Conservation (phyloP, 495 filamentous ascomycete species). For the Aspergillus funiculosus region DNA sequence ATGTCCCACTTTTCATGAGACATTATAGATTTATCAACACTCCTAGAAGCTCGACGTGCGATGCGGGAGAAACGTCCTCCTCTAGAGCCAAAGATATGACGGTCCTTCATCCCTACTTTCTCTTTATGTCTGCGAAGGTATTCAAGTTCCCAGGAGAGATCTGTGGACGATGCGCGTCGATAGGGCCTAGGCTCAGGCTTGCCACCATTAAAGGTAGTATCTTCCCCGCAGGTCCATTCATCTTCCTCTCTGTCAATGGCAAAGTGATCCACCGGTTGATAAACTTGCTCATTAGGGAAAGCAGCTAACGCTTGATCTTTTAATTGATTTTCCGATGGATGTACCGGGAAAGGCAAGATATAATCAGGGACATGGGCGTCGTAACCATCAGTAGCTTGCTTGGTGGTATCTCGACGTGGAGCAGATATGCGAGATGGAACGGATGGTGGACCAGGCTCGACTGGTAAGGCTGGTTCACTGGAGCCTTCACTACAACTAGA, state of each 20-base stretch:
- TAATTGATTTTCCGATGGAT: constrained; percentile 67
- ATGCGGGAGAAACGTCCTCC: constrained; percentile 18
- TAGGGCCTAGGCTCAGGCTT: constrained; percentile 27
- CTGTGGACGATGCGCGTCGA: constrained; percentile 42
- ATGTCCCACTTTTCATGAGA: constrained; percentile 36
- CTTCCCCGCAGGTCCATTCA: constrained; percentile 31
- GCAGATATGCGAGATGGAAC: constrained; percentile 31
- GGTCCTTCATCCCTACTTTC: constrained; percentile 36
- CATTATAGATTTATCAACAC: constrained; percentile 19
- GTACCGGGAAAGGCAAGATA: constrained; percentile 67
- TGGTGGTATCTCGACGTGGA: constrained; percentile 35
- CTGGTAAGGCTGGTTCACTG: constrained; percentile 41
- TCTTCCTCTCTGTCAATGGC: constrained; percentile 49
- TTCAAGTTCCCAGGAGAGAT: constrained; percentile 47
- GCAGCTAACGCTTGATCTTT: constrained; percentile 64
- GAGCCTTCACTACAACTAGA: constrained; percentile 54
- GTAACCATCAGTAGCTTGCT: constrained; percentile 50
- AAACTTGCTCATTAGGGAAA: constrained; percentile 59
- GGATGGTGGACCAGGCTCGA: constrained; percentile 46
- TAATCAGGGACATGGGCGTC: constrained; percentile 69
- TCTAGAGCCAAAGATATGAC: constrained; percentile 21
- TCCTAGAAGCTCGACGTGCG: constrained; percentile 20
- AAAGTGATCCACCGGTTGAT: constrained; percentile 59
- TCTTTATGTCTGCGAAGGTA: constrained; percentile 48
- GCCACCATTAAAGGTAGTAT: constrained; percentile 35